Conservation (phyloP, 2,329 filamentous ascomycete genomes). For the Salinomyces thailandicus region DNA sequence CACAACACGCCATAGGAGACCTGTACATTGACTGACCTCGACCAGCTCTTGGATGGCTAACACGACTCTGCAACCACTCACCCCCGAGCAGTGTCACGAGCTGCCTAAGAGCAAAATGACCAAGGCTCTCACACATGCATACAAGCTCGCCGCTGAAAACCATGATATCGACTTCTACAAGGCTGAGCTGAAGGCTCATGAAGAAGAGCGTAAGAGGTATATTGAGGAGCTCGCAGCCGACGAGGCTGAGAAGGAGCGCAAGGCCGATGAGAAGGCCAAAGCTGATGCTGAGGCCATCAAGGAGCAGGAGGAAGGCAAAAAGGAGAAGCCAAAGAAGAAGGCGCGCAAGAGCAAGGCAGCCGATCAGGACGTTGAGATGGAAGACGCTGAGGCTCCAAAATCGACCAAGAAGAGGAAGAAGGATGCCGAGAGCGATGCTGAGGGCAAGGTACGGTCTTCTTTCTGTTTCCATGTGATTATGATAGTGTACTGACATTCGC, state of each 20-base stretch:
- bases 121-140: constrained; percentile 70
- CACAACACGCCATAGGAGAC: constrained; percentile 4
- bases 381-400: constrained; percentile 51
- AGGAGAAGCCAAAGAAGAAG: constrained; percentile 42
- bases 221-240: constrained; percentile 26
- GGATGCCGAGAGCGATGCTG: constrained; percentile 52
- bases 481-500: constrained; percentile 20
- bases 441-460: constrained; percentile 47
- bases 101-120: constrained; percentile 62
- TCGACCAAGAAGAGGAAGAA: constrained; percentile 74
- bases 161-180: constrained; percentile 78
- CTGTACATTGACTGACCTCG: background rate
- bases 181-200: constrained; percentile 54
- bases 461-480: background rate
- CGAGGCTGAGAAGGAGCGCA: constrained; percentile 30
- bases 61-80: constrained; percentile 66
- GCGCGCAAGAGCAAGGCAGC: constrained; percentile 26
- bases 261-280: constrained; percentile 31
- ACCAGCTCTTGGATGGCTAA: constrained; percentile 84
- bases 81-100: constrained; percentile 56
- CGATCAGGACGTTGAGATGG: constrained; percentile 43
- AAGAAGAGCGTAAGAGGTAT: constrained; percentile 39
- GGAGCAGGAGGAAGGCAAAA: constrained; percentile 41
- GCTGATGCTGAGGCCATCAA: constrained; percentile 30
- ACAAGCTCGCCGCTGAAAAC: constrained; percentile 65